phyloP scores from a whole-genome alignment of 1,139 yeast species.

The Spathaspora sp. region DNA sequence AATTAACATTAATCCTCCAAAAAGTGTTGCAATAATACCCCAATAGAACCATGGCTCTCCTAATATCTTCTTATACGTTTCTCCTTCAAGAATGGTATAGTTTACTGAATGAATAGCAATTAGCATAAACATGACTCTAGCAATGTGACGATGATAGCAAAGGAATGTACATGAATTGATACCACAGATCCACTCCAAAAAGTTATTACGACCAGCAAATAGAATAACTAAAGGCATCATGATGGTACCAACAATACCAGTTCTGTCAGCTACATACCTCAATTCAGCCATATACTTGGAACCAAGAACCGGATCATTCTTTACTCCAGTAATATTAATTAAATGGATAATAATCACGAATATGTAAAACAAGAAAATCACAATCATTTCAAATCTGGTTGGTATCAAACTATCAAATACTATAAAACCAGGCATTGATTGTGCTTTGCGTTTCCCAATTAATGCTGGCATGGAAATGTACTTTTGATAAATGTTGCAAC shows the following conservation, averaged over 20 bases:
- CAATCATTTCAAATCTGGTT: constrained; percentile 25
- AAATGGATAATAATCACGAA: constrained; percentile 41
- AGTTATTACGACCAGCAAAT: constrained; percentile 45
- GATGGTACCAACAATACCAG: constrained; percentile 32
- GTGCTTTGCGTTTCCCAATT: constrained; percentile 22
- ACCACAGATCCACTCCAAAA: constrained; percentile 42
- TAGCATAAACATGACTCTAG: constrained; percentile 29
- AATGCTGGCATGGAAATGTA: constrained; percentile 33
- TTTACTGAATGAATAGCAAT: constrained; percentile 32
- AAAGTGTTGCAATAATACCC: constrained; percentile 33
- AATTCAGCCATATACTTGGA: constrained; percentile 19
- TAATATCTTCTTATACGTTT: constrained; percentile 9
- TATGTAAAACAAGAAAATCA: constrained; percentile 37
- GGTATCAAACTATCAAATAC: constrained; percentile 27
- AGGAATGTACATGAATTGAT: constrained; percentile 38
- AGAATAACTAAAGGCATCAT: constrained; percentile 35
- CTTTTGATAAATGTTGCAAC: constrained; percentile 26
- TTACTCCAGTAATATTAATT: constrained; percentile 18
- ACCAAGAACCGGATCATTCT: constrained; percentile 25
- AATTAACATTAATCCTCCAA: constrained; percentile 33
- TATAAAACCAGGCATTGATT: constrained; percentile 19
- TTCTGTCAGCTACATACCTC: constrained; percentile 32
- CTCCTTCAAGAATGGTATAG: neutral
- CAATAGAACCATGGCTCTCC: constrained; percentile 24
- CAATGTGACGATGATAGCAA: constrained; percentile 39